A percentile compares a stretch with the other conserved stretches of the same genome.
Evolutionary conservation across 1,139 yeast genomes (phyloP).

Genomic region (Blastobotrys ciferrii): DNA sequence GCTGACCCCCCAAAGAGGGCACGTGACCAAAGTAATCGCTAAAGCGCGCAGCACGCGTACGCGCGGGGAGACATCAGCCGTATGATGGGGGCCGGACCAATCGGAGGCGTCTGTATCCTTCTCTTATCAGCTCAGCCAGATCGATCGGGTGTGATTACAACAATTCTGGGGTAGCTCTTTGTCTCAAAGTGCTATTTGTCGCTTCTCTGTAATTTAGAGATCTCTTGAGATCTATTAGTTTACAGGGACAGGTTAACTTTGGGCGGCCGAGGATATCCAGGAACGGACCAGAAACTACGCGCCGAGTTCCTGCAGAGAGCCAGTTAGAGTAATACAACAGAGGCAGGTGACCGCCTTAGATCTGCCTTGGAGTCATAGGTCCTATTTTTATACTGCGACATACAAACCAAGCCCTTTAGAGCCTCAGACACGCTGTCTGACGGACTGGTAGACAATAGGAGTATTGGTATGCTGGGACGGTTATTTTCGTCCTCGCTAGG

Average conservation of each 20-base stretch:
- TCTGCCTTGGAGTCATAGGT: neutral
- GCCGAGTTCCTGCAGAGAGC: neutral
- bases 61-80: too few relatives aligned
- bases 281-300: neutral
- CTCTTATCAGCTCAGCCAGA: neutral
- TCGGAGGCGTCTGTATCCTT: neutral
- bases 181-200: too few relatives aligned
- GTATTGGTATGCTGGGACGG: conserved; percentile 6
- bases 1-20: too few relatives aligned
- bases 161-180: neutral
- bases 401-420: neutral
- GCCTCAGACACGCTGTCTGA: neutral
- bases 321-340: neutral
- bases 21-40: too few relatives aligned
- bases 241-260: neutral
- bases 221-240: too few relatives aligned
- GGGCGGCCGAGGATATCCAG: neutral
- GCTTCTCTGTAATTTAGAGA: too few relatives aligned
- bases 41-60: too few relatives aligned
- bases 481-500: conserved; percentile 8
- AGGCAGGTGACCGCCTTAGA: neutral
- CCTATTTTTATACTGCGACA: neutral
- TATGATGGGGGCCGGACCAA: neutral
- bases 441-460: neutral
- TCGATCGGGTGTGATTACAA: neutral